Percentiles rank a stretch among this genome's conserved stretches.
Conservation (phyloP, 139 green algal genomes). For the Picochlorum sp. region DNA sequence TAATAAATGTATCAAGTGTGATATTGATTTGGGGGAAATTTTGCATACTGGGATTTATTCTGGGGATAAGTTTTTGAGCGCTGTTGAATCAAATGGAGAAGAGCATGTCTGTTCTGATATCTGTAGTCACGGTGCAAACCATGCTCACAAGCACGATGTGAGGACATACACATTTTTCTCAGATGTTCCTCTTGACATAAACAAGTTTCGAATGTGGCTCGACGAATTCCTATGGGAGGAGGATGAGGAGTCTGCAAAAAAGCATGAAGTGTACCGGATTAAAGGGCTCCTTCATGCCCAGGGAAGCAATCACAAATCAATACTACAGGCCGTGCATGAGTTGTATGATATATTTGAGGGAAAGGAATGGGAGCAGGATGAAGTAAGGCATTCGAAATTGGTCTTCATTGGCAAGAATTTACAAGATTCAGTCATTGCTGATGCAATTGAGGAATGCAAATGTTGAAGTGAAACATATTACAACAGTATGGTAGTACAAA, state of each 20-base stretch:
- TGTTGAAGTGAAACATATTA: too few species aligned
- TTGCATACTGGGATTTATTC: constrained; percentile 48
- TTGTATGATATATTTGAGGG: constrained; percentile 67
- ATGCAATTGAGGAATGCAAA: constrained; percentile 4
- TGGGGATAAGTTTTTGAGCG: background rate
- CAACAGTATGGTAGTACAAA: background rate
- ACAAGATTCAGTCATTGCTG: constrained; percentile 9
- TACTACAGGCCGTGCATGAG: constrained; percentile 65
- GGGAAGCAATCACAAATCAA: constrained; percentile 31
- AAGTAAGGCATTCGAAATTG: constrained; percentile 25
- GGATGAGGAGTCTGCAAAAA: background rate
- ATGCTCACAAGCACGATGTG: constrained; percentile 21
- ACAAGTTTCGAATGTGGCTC: constrained; percentile 39
- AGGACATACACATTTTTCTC: constrained; percentile 28
- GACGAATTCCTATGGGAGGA: constrained; percentile 58
- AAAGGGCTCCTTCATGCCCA: constrained; percentile 64
- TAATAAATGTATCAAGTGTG: constrained; percentile 50
- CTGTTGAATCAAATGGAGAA: background rate
- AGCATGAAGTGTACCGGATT: constrained; percentile 57
- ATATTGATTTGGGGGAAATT: constrained; percentile 52
- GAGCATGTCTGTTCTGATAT: background rate
- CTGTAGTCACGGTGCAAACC: constrained; percentile 4
- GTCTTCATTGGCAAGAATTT: constrained; percentile 60
- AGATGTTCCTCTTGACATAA: constrained; percentile 23
- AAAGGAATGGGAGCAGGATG: constrained; percentile 27